Evolutionary conservation across 2,329 filamentous ascomycete species (phyloP).

Genomic region (Aphanocladium album): DNA sequence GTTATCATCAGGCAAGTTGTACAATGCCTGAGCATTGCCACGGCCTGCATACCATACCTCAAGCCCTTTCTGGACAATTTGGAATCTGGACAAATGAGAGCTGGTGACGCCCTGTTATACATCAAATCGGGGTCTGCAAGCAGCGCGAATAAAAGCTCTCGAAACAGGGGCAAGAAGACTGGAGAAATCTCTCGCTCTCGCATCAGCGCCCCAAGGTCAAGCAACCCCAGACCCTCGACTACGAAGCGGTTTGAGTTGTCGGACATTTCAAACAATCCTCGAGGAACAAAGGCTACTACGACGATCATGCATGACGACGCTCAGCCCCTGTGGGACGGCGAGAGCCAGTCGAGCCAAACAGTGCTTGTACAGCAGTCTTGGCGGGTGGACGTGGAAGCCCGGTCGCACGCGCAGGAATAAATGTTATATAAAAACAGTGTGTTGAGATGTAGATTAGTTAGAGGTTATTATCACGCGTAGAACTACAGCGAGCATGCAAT

Average conservation of each 20-base stretch:
- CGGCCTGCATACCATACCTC: constrained; percentile 6
- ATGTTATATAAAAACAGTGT: background rate
- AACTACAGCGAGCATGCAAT: background rate
- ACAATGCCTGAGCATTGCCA: constrained; percentile 3
- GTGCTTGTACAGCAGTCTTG: constrained; percentile 12
- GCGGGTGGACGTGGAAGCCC: constrained; percentile 6
- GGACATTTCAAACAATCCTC: background rate
- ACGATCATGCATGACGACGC: background rate
- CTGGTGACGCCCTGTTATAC: background rate
- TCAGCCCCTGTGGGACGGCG: constrained; percentile 4
- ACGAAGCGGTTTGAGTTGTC: background rate
- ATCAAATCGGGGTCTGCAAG: background rate
- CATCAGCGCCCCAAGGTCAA: background rate
- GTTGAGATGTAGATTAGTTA: background rate
- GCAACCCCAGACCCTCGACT: background rate
- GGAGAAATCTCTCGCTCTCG: background rate
- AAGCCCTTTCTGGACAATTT: constrained; percentile 11
- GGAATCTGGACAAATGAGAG: constrained; percentile 7
- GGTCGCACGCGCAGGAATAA: background rate
- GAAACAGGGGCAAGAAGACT: background rate
- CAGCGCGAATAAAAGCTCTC: constrained; percentile 3
- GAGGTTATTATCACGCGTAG: background rate
- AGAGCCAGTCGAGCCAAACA: constrained; percentile 12
- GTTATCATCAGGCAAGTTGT: constrained; percentile 6
- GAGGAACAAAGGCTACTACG: background rate